Base-by-base conservation (phyloP, 305 asterid genomes). In the Fraxinus floribunda region DNA sequence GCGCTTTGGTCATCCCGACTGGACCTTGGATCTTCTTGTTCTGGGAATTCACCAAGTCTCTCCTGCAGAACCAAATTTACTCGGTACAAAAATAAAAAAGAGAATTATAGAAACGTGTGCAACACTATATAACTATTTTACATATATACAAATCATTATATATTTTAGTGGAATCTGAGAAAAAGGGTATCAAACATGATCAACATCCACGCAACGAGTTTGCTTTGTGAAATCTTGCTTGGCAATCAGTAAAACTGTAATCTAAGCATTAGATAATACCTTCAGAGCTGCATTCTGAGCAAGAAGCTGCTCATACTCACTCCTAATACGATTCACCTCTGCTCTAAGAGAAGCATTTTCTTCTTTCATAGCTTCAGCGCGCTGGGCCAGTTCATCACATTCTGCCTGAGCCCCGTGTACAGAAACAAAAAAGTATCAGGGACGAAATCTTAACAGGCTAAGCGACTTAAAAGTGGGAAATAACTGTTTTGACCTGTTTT, bases 331-430 rank as follows among this genome's bases (percentile, higher is more conserved):
- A 83, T 84, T 90, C 87, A 92, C 79, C 85, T 94, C 94, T 76
- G 92, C 91, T 82, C 90, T 86, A 52, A 94, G 98, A 49, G 94
- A 87, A n/a, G 91, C 85, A 86, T 94, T 94, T 88, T 94, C 98
- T 82, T 89, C 95, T 79, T 89, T 89, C 81, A 94, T 87, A 80
- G 80, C 83, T 39, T 92, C 97, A 38, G 97, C 92, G 64, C 91
- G 94, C 85, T 88, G 93, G 39, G 93, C 91, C 83, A 93, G 86
- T 82, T 91, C 95, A 87, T 93, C 97, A 32, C 94, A 91, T 87
- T 91, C 97, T 74, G 91, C 92, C 97, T 93, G 89, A 79, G 72
- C 79, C 84, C 85, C 78, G 78, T 44, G n/a, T 41, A 41, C 66
- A 76, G 72, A 55, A 55, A 13, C 22, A 55, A n/a, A 26, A 26